Conservation (phyloP, 2,329 filamentous ascomycete species). For the Pestalotiopsis sp. region DNA sequence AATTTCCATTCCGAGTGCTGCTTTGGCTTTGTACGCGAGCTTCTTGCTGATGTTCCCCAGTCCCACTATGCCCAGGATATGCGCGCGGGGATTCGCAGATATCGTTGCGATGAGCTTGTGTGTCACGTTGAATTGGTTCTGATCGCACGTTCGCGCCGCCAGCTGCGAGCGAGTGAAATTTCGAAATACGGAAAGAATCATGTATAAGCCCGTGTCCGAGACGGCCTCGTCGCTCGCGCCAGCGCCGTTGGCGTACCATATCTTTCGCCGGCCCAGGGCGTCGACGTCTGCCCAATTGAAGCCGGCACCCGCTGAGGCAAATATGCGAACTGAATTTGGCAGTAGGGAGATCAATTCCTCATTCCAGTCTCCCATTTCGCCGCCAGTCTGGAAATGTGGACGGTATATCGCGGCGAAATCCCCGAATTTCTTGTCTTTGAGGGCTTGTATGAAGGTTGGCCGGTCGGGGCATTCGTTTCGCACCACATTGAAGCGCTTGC, state of each 20-base stretch:
- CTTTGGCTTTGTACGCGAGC: constrained; percentile 46
- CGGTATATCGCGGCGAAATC: constrained; percentile 52
- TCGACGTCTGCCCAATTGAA: constrained; percentile 68
- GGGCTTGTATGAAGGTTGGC: constrained; percentile 38
- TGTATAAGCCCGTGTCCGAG: constrained; percentile 42
- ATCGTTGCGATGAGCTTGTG: constrained; percentile 46
- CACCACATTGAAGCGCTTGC: constrained; percentile 40
- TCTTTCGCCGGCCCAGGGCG: constrained; percentile 35
- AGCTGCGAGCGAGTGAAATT: constrained; percentile 49
- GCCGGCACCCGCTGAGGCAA: constrained; percentile 65
- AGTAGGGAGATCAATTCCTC: constrained; percentile 58
- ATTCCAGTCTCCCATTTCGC: constrained; percentile 69
- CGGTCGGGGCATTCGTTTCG: constrained; percentile 37
- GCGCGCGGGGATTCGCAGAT: constrained; percentile 49
- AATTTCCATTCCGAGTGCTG: constrained; percentile 54
- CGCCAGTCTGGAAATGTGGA: constrained; percentile 64
- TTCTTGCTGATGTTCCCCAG: constrained; percentile 48
- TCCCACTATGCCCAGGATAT: constrained; percentile 53
- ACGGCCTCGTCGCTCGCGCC: constrained; percentile 44
- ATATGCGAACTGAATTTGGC: constrained; percentile 58
- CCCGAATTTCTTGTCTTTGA: constrained; percentile 35
- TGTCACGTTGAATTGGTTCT: constrained; percentile 39
- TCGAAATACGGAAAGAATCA: constrained; percentile 49
- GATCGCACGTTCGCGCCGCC: constrained; percentile 44
- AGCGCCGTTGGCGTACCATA: constrained; percentile 47